Conservation (phyloP, 768 basidiomycete species). For the Gyrodon lividus region DNA sequence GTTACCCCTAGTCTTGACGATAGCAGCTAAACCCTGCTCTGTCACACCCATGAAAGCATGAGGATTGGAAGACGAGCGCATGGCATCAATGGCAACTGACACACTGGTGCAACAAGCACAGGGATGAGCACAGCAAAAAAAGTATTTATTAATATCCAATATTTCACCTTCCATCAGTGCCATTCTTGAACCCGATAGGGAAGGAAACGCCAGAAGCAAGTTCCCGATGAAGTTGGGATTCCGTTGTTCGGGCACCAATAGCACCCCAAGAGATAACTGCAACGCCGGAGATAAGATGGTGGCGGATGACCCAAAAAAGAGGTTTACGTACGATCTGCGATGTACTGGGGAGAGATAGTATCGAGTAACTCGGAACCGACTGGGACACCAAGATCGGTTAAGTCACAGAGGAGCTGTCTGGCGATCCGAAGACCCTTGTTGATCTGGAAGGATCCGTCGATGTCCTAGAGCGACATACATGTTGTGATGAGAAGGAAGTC, state of each 20-base stretch:
- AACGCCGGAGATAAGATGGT: neutral
- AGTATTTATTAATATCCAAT: neutral
- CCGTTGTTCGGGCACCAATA: constrained; percentile 96
- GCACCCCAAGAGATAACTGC: constrained; percentile 87
- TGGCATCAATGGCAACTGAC: constrained; percentile 92
- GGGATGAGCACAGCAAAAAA: constrained; percentile 1
- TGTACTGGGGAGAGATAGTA: constrained; percentile 79
- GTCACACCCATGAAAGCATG: constrained; percentile 97
- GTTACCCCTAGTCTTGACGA: constrained; percentile 87
- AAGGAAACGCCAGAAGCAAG: constrained; percentile 95
- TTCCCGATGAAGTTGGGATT: constrained; percentile 95
- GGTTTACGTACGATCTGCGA: constrained; percentile 61
- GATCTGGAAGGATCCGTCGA: constrained; percentile 92
- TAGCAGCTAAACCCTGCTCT: constrained; percentile 86
- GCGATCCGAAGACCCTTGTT: constrained; percentile 94
- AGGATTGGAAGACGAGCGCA: constrained; percentile 87
- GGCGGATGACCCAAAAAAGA: neutral
- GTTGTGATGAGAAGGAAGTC: neutral
- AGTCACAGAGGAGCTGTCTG: constrained; percentile 85
- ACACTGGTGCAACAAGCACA: constrained; percentile 43
- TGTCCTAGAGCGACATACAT: constrained; percentile 42
- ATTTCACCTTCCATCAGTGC: constrained; percentile 84
- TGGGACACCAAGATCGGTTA: constrained; percentile 86
- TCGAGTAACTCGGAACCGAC: constrained; percentile 95
- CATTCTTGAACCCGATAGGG: constrained; percentile 99